Percentiles rank a stretch among this genome's conserved stretches.
Evolutionary conservation across 2,329 filamentous ascomycete genomes (phyloP).

Genomic region (Ceratocystis smalleyi): DNA sequence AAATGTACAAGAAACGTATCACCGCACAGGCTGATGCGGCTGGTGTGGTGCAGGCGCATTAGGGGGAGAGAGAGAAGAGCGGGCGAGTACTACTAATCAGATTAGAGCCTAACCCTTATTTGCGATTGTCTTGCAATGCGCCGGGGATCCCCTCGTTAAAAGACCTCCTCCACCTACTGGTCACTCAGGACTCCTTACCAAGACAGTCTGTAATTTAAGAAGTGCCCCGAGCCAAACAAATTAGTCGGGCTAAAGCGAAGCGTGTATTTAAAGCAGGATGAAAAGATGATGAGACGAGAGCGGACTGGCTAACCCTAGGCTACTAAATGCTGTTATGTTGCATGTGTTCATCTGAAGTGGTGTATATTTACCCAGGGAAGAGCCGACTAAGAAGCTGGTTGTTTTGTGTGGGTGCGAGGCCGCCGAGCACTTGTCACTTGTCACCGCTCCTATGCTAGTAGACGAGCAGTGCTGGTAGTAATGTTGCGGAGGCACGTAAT

Average conservation of each 20-base stretch:
- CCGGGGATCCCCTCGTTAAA: background rate
- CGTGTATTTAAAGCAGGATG: background rate
- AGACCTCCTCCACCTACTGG: background rate
- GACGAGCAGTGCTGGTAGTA: background rate
- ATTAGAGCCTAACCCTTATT: background rate
- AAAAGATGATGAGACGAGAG: too few species aligned
- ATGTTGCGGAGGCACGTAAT: background rate
- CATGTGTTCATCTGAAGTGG: background rate
- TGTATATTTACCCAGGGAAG: constrained; percentile 1
- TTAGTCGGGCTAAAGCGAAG: background rate
- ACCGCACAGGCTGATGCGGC: constrained; percentile 72
- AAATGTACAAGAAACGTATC: constrained; percentile 96
- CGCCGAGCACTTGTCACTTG: background rate
- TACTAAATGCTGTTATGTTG: background rate
- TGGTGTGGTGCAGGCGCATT: constrained; percentile 63
- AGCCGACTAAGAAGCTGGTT: background rate
- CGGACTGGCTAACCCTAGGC: background rate
- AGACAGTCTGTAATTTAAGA: background rate
- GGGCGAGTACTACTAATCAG: background rate
- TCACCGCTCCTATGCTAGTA: background rate
- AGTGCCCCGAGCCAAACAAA: background rate
- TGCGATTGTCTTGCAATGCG: background rate
- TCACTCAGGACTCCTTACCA: background rate
- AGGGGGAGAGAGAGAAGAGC: constrained; percentile 9
- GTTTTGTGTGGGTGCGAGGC: background rate